These are phyloP conservation scores for Penicillium crustosum DNA, from an alignment of 2,329 filamentous ascomycete genomes.

Conservation along the genomic window DNA sequence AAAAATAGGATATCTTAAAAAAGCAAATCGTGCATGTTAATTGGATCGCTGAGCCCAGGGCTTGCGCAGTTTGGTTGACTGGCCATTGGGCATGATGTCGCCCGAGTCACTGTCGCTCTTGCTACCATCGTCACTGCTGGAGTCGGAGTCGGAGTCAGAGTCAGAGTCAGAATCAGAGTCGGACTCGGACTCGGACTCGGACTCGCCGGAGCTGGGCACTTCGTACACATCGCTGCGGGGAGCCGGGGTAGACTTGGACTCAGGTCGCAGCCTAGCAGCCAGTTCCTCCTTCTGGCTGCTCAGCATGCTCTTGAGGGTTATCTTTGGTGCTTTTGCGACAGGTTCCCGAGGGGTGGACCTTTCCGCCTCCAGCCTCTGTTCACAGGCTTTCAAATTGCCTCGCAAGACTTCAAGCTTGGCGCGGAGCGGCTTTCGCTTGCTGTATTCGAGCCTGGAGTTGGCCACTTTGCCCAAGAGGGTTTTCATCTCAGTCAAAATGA, in stretches of 20 bases:
- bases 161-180: neutral
- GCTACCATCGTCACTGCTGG: neutral
- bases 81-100: conserved; percentile 9
- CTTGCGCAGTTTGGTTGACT: neutral
- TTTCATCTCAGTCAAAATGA: neutral
- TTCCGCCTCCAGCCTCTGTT: neutral
- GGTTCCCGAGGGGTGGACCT: neutral
- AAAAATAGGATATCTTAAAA: conserved; percentile 2
- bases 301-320: conserved; percentile 1
- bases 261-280: neutral
- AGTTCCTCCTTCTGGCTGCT: conserved; percentile 3
- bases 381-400: neutral
- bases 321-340: neutral
- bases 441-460: neutral
- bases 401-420: neutral
- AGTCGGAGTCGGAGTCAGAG: neutral
- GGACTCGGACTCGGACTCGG: conserved; percentile 1
- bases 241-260: neutral
- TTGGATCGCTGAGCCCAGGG: neutral
- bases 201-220: conserved; percentile 3
- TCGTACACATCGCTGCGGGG: neutral
- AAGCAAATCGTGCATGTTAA: neutral
- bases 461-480: neutral
- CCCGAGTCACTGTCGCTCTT: conserved; percentile 1
- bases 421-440: neutral